A percentile compares a stretch with the other conserved stretches of the same genome.
These are phyloP conservation scores for Spathaspora sp. DNA, from an alignment of 1,139 yeast species.

Conservation along the genomic window DNA sequence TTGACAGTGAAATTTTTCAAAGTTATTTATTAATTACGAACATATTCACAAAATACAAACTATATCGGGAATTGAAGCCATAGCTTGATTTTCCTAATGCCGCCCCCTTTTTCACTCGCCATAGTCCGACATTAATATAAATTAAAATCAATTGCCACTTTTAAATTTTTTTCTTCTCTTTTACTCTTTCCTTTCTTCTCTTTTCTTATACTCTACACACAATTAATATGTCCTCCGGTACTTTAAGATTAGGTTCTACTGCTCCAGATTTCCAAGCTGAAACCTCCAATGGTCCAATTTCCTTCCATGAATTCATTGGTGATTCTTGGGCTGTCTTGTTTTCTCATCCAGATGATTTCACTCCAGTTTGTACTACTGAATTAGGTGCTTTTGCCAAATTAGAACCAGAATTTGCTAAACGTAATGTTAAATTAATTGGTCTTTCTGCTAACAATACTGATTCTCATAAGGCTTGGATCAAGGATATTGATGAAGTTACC, in stretches of 20 bases:
- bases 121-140: neutral
- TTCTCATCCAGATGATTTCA: slow-evolving; percentile 92
- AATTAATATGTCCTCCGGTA: slow-evolving; percentile 3
- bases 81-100: neutral
- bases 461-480: slow-evolving; percentile 77
- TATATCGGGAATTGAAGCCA: neutral
- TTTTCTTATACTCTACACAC: neutral
- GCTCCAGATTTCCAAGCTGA: slow-evolving; percentile 85
- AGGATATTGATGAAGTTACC: slow-evolving; percentile 78
- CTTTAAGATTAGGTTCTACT: slow-evolving; percentile 55
- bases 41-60: neutral
- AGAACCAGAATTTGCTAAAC: slow-evolving; percentile 77
- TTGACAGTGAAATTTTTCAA: slow-evolving; percentile 3
- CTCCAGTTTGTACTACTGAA: slow-evolving; percentile 95
- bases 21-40: neutral
- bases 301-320: slow-evolving; percentile 81
- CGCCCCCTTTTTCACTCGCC: neutral
- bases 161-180: neutral
- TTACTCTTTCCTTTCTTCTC: neutral
- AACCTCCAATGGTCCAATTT: slow-evolving; percentile 73
- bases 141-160: slow-evolving; percentile 1
- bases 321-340: slow-evolving; percentile 81
- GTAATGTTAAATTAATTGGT: slow-evolving; percentile 78
- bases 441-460: slow-evolving; percentile 71
- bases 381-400: slow-evolving; percentile 86